Evolutionary conservation across 129 eudicot genomes (phyloP), one percentile per base, ranked within the genome.

Genomic region (Centella asiatica): DNA sequence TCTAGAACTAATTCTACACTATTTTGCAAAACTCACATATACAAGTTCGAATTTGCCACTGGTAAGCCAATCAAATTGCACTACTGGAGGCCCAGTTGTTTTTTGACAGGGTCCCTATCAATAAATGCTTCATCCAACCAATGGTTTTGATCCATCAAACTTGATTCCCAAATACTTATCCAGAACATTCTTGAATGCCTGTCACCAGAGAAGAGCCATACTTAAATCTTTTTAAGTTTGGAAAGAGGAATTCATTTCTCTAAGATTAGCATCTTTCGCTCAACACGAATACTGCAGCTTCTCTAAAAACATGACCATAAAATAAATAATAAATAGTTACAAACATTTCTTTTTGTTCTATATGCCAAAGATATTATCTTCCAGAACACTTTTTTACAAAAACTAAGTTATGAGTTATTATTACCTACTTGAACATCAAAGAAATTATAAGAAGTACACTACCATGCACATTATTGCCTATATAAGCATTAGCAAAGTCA

Each of bases 181-280:
- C 82, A 92, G 67, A 60, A 87, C 95, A 42, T 87, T 84, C 75
- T 78, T 82, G 76, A 84, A 87, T 44, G 95, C 99, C 95, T 92
- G 90, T 34, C 7, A 52, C 66, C 66, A 20, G 22, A 20, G 22
- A 58, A 34, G 45, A 44, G 33, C 11, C 27, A 58, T 10, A 22
- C 19, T 10, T 19, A 29, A 23, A 0, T 28, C 12, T 0, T 31
- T 29, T 58, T 33, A n/a, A 32, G 9, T 58, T 34, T 32, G 6
- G 37, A 33, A 1, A 57, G 45, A 8, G 3, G 14, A 34, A n/a
- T 19, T 20, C 17, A 34, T 19, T 32, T 2, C 27, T 29, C 8
- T 57, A 18, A 18, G 37, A 31, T 32, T 19, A n/a, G 12, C 62
- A 51, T 24, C 18, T 51, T 9, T 10, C 7, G n/a, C n/a, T n/a